A percentile compares a stretch with the other conserved stretches of the same genome.
Conservation (phyloP, 164 flowering plant species). For the Akebia trifoliata region DNA sequence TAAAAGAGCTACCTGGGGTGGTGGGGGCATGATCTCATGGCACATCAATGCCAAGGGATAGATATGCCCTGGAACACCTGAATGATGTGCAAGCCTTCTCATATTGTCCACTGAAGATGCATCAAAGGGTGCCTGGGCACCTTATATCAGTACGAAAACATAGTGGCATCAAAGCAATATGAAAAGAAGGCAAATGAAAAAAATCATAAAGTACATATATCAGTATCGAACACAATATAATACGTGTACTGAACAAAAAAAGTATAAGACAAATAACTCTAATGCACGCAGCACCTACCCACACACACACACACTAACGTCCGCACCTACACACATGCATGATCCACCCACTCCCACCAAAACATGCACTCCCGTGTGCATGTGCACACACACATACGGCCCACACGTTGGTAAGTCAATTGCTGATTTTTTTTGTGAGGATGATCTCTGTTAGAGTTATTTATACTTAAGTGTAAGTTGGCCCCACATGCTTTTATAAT, state of each 20-base stretch:
- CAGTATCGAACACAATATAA: background rate
- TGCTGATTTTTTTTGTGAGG: too few species aligned
- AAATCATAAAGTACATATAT: background rate
- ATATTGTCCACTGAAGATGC: slow-evolving; percentile 79
- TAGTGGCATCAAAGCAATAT: slow-evolving; percentile 8
- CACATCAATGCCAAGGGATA: slow-evolving; percentile 78
- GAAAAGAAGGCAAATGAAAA: background rate
- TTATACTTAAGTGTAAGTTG: too few species aligned
- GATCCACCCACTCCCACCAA: too few species aligned
- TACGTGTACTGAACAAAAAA: background rate
- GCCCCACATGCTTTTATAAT: too few species aligned
- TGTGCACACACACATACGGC: too few species aligned
- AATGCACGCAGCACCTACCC: too few species aligned
- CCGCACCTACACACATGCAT: too few species aligned
- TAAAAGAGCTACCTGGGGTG: slow-evolving; percentile 48
- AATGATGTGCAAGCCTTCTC: slow-evolving; percentile 80
- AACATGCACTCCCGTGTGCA: too few species aligned
- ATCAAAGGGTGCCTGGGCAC: slow-evolving; percentile 86
- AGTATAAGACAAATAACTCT: too few species aligned
- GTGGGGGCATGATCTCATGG: slow-evolving; percentile 95
- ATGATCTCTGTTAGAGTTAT: too few species aligned
- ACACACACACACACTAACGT: too few species aligned
- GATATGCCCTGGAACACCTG: slow-evolving; percentile 72
- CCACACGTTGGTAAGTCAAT: too few species aligned
- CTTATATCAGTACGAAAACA: slow-evolving; percentile 32